phyloP scores from a whole-genome alignment of 2,329 filamentous ascomycete genomes.

The Rosellinia necatrix region DNA sequence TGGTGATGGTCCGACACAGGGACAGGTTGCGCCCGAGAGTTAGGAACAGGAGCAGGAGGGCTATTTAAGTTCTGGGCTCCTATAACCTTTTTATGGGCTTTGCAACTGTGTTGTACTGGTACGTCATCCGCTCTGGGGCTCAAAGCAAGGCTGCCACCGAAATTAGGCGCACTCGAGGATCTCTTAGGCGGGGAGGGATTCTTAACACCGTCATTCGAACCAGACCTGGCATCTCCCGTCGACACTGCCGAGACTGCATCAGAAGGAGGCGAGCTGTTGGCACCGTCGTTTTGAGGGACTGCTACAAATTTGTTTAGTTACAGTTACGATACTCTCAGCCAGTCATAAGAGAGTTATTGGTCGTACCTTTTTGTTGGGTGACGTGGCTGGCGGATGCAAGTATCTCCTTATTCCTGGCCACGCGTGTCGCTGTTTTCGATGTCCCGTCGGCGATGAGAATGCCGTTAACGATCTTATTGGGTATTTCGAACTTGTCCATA shows the following conservation, averaged over 20 bases:
- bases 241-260: not conserved
- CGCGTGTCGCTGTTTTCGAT: constrained; percentile 20
- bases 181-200: not conserved
- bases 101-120: too few relatives aligned
- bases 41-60: too few relatives aligned
- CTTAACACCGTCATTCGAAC: not conserved
- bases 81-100: constrained; percentile 11
- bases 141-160: not conserved
- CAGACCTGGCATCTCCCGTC: not conserved
- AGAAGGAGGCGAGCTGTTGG: not conserved
- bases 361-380: not conserved
- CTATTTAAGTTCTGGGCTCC: too few relatives aligned
- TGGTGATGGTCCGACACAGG: too few relatives aligned
- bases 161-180: constrained; percentile 21
- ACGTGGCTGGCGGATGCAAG: not conserved
- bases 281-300: not conserved
- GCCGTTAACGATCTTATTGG: constrained; percentile 22
- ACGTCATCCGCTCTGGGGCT: not conserved
- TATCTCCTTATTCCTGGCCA: not conserved
- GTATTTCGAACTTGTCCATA: constrained; percentile 19
- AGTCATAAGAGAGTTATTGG: not conserved
- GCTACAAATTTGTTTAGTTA: not conserved
- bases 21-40: too few relatives aligned
- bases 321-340: not conserved
- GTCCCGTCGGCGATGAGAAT: constrained; percentile 34